Base-by-base conservation (phyloP, 2,329 filamentous ascomycete species). In the Amphichorda felina region DNA sequence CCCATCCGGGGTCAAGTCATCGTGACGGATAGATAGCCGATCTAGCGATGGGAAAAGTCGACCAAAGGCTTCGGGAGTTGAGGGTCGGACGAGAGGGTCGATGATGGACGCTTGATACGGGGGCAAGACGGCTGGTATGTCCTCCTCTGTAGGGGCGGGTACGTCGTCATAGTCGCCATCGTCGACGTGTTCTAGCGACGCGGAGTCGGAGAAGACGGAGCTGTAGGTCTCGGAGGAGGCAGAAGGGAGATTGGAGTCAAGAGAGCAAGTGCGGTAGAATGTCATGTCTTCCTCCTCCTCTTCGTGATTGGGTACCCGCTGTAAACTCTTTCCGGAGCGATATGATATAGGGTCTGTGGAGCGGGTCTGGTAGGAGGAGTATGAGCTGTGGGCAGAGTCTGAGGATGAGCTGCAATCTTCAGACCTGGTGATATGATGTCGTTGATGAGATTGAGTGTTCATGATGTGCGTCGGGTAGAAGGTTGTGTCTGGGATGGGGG, bases 1-100 rank as follows among this genome's bases (percentile, higher is more conserved):
- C 25, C 89, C 89, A 54, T 98, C 89, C 4, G 79, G 61, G 0
- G 87, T 91, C 33, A 84, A 76, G 57, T 95, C 86, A 53, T 96
- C 91, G 53, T 96, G 89, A 19, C 82, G 77, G 50, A 98, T 86
- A 25, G 75, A 75, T 35, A 96, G 63, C 38, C 83, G 75, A 53
- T 86, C 77, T 45, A 79, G 72, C 8, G 88, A 93, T 9, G 91
- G 89, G 55, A 95, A 98, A 36, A 94, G 72, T 36, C 79, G 71
- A 18, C 78, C 79, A 54, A 96, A 96, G 45, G 88, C 80, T 39
- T 79, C 69, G 4, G 89, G 82, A 1, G 80, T 88, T 2, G 87
- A 85, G 9, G 87, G 73, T 19, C 84, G 70, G 24, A 83, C 75
- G 43, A 80, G 74, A 43, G 71, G 63, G 43, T 79, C 70, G 40